Base-by-base conservation (phyloP, 176 grass and related monocot species). In the Musa schizocarpa region DNA sequence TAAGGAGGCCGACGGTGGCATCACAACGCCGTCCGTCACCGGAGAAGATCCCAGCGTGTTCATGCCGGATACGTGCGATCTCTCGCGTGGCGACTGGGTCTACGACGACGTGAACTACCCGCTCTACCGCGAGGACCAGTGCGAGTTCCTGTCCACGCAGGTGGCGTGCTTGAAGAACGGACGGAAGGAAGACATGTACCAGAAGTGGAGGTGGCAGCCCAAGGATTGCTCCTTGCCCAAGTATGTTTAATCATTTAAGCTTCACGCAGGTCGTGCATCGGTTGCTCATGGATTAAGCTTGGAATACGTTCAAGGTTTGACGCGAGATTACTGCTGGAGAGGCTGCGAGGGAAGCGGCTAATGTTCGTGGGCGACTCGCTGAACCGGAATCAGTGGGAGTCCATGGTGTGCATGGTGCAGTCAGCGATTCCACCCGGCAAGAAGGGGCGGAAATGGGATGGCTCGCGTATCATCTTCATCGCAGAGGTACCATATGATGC, bases 141-240 rank as follows among this genome's bases (percentile, higher is more conserved):
- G 93, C 72, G 9, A 80, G 55, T 92, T 93, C 82, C 88, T 93
- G 85, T 81, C 84, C 69, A 82, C 80, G 17, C 90, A 97, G 81
- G 83, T 97, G 56, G 81, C 93, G 3, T 97, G 90, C 48, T 80
- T 87, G 76, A 97, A 93, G 27, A 93, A 93, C 81, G 90, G 93
- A 0, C 72, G 90, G 77, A 93, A 88, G 65, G 87, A 97, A 25
- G 78, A 56, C 74, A 90, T 48, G 86, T 93, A 93, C 83, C 85
- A 97, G 86, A 81, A 90, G 11, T 97, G 93, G 93, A 86, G 93
- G 80, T 97, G 93, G 93, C 90, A 97, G 74, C 93, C 90, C 17
- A 75, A 87, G 29, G 87, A 81, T 79, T 97, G 93, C 63, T 80
- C 92, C 79, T 88, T 97, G 68, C 68, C 68, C 17, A 70, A 50